Percentiles rank a stretch among this genome's conserved stretches.
These are phyloP conservation scores for Davidsoniella australis DNA, from an alignment of 2,329 filamentous ascomycete species.

Conservation along the genomic window DNA sequence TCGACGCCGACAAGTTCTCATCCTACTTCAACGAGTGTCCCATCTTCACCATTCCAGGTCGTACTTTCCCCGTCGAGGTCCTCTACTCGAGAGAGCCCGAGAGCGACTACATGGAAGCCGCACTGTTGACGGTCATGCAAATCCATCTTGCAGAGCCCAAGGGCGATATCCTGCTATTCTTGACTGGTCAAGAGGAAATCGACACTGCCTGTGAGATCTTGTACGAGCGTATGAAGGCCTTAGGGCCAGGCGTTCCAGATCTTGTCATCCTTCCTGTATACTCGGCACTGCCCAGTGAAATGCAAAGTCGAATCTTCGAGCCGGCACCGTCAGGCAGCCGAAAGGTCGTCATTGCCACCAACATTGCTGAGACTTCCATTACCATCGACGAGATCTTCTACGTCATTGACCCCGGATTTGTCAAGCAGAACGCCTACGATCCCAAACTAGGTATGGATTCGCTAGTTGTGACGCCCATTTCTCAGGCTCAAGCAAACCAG, in stretches of 20 bases:
- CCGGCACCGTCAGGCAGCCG: slow-evolving; percentile 70
- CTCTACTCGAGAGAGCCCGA: slow-evolving; percentile 92
- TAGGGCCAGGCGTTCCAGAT: slow-evolving; percentile 81
- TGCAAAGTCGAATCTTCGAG: slow-evolving; percentile 89
- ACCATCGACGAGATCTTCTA: slow-evolving; percentile 98
- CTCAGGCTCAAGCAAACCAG: slow-evolving; percentile 91
- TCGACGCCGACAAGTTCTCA: slow-evolving; percentile 95
- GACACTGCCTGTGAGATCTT: slow-evolving; percentile 87
- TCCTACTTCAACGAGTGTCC: slow-evolving; percentile 91
- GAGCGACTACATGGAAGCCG: slow-evolving; percentile 85
- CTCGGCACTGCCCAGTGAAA: slow-evolving; percentile 78
- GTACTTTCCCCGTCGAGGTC: slow-evolving; percentile 89
- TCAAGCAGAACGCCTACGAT: slow-evolving; percentile 94
- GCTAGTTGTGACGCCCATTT: slow-evolving; percentile 86
- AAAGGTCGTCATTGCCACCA: slow-evolving; percentile 95
- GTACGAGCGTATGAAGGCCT: slow-evolving; percentile 86
- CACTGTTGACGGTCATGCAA: slow-evolving; percentile 94
- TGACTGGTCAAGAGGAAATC: slow-evolving; percentile 96
- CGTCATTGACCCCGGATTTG: slow-evolving; percentile 90
- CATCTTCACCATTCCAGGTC: slow-evolving; percentile 89
- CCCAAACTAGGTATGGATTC: slow-evolving; percentile 97
- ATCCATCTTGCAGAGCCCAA: slow-evolving; percentile 86
- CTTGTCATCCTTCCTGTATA: slow-evolving; percentile 93
- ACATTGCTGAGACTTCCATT: slow-evolving; percentile 94
- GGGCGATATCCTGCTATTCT: slow-evolving; percentile 89